phyloP scores from a whole-genome alignment of 768 basidiomycete species.

The Cyathus striatus region DNA sequence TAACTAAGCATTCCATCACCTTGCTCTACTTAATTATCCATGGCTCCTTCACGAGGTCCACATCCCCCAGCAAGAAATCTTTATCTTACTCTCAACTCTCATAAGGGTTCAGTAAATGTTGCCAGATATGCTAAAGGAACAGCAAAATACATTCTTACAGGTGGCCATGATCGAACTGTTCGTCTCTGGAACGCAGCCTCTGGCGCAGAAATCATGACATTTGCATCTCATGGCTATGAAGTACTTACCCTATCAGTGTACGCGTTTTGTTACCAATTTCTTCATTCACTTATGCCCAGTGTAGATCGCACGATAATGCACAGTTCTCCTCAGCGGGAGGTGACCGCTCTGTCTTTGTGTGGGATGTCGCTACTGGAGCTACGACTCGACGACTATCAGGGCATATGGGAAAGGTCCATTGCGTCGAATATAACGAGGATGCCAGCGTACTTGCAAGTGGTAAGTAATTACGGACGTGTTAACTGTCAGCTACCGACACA shows the following conservation, averaged over 20 bases:
- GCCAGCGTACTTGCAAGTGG: slow-evolving; percentile 87
- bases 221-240: slow-evolving; percentile 92
- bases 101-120: slow-evolving; percentile 86
- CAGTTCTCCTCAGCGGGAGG: slow-evolving; percentile 93
- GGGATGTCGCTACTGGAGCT: slow-evolving; percentile 89
- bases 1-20: too few relatives aligned
- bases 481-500: slow-evolving; percentile 2
- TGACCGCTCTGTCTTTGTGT: slow-evolving; percentile 87
- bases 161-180: slow-evolving; percentile 87
- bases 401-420: slow-evolving; percentile 87
- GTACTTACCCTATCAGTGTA: slow-evolving; percentile 88
- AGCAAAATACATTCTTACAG: slow-evolving; percentile 88
- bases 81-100: slow-evolving; percentile 56
- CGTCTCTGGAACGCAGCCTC: slow-evolving; percentile 86
- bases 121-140: slow-evolving; percentile 87
- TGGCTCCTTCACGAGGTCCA: slow-evolving; percentile 51
- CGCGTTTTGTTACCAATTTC: slow-evolving; percentile 20
- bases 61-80: slow-evolving; percentile 52
- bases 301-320: slow-evolving; percentile 87
- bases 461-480: slow-evolving; percentile 23
- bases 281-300: neutral
- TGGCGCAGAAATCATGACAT: slow-evolving; percentile 88
- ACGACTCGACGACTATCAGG: slow-evolving; percentile 82
- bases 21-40: slow-evolving; percentile 16
- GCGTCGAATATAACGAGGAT: slow-evolving; percentile 87